A percentile compares a stretch with the other conserved stretches of the same genome.
Conservation (phyloP, 805 yeast species). For the Cyberlindnera sargentensis region DNA sequence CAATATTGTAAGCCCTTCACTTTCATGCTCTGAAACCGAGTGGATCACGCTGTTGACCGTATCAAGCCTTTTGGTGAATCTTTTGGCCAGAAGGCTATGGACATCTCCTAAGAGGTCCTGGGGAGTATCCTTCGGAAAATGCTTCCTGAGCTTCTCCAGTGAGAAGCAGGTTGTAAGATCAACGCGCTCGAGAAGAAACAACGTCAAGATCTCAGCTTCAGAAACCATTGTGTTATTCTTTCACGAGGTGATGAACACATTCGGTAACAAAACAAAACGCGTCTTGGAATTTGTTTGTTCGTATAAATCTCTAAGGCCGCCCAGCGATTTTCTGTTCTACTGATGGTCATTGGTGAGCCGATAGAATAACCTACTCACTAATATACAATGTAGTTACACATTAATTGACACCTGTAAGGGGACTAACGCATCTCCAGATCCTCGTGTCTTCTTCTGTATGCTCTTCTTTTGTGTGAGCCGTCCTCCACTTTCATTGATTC, state of each 20-base stretch:
- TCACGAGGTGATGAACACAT: too few species aligned
- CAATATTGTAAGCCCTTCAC: background rate
- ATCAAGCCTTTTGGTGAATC: slow-evolving; percentile 1
- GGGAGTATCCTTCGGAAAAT: slow-evolving; percentile 13
- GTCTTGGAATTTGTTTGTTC: too few species aligned
- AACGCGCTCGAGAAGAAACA: slow-evolving; percentile 15
- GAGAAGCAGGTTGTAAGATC: slow-evolving; percentile 5
- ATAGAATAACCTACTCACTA: too few species aligned
- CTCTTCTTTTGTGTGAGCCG: slow-evolving; percentile 32
- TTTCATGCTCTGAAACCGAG: background rate
- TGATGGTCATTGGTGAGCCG: too few species aligned
- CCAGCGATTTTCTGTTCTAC: too few species aligned
- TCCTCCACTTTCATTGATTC: slow-evolving; percentile 74
- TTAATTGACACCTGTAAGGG: background rate
- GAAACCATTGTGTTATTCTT: slow-evolving; percentile 8
- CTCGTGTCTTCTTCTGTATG: slow-evolving; percentile 41
- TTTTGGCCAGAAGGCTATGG: slow-evolving; percentile 5
- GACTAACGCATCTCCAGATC: slow-evolving; percentile 24
- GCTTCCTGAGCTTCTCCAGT: slow-evolving; percentile 3
- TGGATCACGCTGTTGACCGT: slow-evolving; percentile 5
- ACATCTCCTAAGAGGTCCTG: slow-evolving; percentile 1
- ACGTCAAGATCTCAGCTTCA: slow-evolving; percentile 11
- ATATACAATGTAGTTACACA: too few species aligned
- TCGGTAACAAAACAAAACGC: too few species aligned
- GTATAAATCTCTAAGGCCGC: too few species aligned